These are phyloP conservation scores for Venturia oleaginea DNA, from an alignment of 2,329 filamentous ascomycete species.

Conservation along the genomic window DNA sequence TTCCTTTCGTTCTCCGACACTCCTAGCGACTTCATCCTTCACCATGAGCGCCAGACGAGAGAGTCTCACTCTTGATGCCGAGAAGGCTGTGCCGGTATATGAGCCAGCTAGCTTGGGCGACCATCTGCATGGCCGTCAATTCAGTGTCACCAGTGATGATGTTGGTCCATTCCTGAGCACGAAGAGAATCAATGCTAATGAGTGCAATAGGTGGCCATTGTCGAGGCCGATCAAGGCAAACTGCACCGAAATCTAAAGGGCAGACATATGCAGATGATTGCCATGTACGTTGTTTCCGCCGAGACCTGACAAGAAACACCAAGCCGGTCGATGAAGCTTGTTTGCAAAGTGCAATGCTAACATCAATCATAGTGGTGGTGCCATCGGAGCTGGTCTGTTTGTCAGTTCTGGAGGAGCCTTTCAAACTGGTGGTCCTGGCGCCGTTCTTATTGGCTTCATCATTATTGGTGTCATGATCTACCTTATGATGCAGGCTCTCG, in stretches of 20 bases:
- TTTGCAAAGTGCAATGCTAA: background rate
- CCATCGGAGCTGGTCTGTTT: constrained; percentile 32
- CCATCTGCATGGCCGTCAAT: background rate
- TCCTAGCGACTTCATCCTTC: background rate
- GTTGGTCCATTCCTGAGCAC: background rate
- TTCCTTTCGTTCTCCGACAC: background rate
- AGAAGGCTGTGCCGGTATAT: background rate
- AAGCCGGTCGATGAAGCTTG: background rate
- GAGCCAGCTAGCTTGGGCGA: constrained; percentile 8
- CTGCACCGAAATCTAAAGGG: constrained; percentile 14
- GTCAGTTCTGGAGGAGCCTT: constrained; percentile 25
- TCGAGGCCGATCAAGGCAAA: constrained; percentile 9
- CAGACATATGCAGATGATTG: constrained; percentile 16
- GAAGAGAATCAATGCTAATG: background rate
- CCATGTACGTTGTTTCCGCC: constrained; percentile 11
- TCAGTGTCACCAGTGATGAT: constrained; percentile 7
- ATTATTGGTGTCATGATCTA: constrained; percentile 38
- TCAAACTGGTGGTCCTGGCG: constrained; percentile 13
- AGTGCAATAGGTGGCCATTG: background rate
- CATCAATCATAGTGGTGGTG: constrained; percentile 7
- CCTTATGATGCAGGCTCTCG: constrained; percentile 16
- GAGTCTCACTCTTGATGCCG: background rate
- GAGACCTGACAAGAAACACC: background rate
- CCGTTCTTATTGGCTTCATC: constrained; percentile 35
- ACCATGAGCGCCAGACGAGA: background rate